Conservation (phyloP, 2,329 filamentous ascomycete genomes). For the Trichophyton equinum region DNA sequence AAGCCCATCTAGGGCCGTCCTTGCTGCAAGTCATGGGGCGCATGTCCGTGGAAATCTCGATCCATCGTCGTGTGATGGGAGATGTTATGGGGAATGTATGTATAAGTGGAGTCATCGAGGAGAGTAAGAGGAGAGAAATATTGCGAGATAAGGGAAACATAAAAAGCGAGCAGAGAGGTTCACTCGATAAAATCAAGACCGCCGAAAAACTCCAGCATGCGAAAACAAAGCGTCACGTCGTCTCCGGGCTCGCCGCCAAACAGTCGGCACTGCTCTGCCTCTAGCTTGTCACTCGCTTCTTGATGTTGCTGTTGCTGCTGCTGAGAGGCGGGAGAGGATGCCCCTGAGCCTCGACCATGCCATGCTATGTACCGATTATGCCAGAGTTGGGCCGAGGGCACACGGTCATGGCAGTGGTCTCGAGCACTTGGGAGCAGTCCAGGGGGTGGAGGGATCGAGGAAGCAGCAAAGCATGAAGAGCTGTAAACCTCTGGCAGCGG, state of each 20-base stretch:
- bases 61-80: not conserved
- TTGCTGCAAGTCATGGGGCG: not conserved
- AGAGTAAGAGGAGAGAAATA: not conserved
- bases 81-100: not conserved
- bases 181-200: constrained; percentile 35
- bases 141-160: not conserved
- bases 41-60: not conserved
- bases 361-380: constrained; percentile 31
- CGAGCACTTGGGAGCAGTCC: not conserved
- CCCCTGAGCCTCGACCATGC: constrained; percentile 21
- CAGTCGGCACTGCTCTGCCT: constrained; percentile 33
- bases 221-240: constrained; percentile 34
- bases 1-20: not conserved
- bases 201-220: constrained; percentile 39
- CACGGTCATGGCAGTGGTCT: constrained; percentile 2
- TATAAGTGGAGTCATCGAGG: not conserved
- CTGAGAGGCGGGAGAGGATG: not conserved
- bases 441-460: not conserved
- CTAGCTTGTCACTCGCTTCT: constrained; percentile 16
- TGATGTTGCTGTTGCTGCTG: constrained; percentile 20
- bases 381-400: constrained; percentile 29
- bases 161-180: not conserved
- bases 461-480: not conserved
- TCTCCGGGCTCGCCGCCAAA: constrained; percentile 36
- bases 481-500: not conserved